phyloP scores from a whole-genome alignment of 2,329 filamentous ascomycete genomes.

The Cladosporium sp. region DNA sequence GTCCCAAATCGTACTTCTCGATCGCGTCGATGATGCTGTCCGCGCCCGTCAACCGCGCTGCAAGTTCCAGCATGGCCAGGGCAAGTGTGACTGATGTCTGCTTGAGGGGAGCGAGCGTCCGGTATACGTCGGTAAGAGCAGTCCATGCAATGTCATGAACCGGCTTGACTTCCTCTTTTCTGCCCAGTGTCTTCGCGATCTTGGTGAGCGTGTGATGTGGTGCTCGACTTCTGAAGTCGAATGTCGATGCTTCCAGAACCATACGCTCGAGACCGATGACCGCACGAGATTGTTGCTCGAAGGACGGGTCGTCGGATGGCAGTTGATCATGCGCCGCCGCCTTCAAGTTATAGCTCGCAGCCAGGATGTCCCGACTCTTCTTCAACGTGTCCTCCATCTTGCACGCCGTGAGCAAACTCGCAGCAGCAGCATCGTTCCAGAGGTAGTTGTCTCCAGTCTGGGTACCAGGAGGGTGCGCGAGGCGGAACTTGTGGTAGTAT shows the following conservation, averaged over 20 bases:
- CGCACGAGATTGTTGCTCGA: constrained; percentile 75
- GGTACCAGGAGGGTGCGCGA: constrained; percentile 64
- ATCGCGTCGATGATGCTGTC: constrained; percentile 29
- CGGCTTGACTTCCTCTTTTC: constrained; percentile 50
- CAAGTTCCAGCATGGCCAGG: constrained; percentile 78
- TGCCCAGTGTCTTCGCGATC: constrained; percentile 48
- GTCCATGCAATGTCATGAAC: constrained; percentile 63
- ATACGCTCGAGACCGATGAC: constrained; percentile 89
- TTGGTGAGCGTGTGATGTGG: constrained; percentile 86
- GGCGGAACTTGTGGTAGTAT: constrained; percentile 91
- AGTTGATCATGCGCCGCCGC: constrained; percentile 65
- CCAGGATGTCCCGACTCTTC: constrained; percentile 91
- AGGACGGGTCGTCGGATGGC: constrained; percentile 79
- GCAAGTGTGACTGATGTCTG: constrained; percentile 85
- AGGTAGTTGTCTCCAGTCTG: constrained; percentile 71
- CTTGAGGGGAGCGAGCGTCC: constrained; percentile 90
- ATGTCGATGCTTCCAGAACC: constrained; percentile 88
- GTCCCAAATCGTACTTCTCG: constrained; percentile 50
- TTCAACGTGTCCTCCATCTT: constrained; percentile 98
- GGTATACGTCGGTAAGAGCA: constrained; percentile 86
- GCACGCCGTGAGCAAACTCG: constrained; percentile 87
- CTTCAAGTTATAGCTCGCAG: constrained; percentile 85
- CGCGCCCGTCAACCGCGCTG: constrained; percentile 61
- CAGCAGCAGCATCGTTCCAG: constrained; percentile 80
- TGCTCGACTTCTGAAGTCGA: constrained; percentile 89